A percentile compares a stretch with the other conserved stretches of the same genome.
Conservation (phyloP, 2,329 filamentous ascomycete genomes). For the Xylaria polymorpha region DNA sequence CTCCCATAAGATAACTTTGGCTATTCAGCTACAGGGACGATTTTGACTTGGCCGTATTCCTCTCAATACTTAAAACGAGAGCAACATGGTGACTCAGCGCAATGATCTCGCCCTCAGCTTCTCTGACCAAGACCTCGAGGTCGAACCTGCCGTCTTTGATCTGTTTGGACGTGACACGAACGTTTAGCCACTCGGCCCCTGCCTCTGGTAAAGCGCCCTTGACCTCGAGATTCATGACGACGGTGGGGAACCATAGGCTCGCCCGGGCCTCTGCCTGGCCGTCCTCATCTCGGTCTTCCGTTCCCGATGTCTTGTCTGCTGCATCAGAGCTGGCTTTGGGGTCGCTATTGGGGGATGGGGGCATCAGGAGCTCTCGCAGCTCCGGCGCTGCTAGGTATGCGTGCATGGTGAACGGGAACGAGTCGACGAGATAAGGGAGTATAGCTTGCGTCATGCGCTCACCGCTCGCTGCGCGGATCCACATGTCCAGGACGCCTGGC, state of each 20-base stretch:
- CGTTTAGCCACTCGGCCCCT: conserved; percentile 78
- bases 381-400: conserved; percentile 39
- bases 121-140: conserved; percentile 75
- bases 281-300: background rate
- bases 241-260: conserved; percentile 78
- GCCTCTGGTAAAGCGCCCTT: conserved; percentile 76
- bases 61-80: conserved; percentile 70
- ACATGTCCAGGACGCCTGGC: conserved; percentile 66
- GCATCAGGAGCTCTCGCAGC: background rate
- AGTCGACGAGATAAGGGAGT: conserved; percentile 71
- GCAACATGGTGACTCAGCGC: conserved; percentile 76
- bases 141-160: conserved; percentile 80
- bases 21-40: no score
- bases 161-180: conserved; percentile 72
- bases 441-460: conserved; percentile 69
- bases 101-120: conserved; percentile 72
- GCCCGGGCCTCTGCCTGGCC: conserved; percentile 14
- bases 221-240: conserved; percentile 79
- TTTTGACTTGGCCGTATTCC: conserved; percentile 60
- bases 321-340: conserved; percentile 37
- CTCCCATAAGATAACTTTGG: no score
- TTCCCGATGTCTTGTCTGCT: background rate
- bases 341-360: background rate
- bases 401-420: conserved; percentile 72
- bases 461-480: conserved; percentile 68